Percentiles rank a stretch among this genome's conserved stretches.
Evolutionary conservation across 768 basidiomycete species (phyloP).

Genomic region (Pleurotus tuoliensis): DNA sequence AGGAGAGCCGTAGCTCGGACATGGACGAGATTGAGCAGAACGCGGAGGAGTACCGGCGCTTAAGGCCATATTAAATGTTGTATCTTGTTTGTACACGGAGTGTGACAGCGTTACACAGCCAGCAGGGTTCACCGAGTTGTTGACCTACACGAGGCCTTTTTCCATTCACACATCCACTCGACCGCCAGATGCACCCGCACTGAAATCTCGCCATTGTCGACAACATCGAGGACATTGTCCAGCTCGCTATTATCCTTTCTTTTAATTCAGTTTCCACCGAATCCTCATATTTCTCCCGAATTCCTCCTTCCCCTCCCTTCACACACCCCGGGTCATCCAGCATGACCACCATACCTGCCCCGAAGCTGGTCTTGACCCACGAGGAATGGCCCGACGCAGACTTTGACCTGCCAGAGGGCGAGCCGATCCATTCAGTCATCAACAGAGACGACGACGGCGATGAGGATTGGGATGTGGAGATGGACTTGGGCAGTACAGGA

Average conservation of each 20-base stretch:
- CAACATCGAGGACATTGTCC: background rate
- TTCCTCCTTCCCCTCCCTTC: constrained; percentile 18
- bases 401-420: constrained; percentile 79
- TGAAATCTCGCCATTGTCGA: constrained; percentile 5
- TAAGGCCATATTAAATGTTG: constrained; percentile 56
- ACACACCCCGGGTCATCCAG: constrained; percentile 15
- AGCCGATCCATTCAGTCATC: constrained; percentile 56
- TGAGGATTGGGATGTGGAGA: constrained; percentile 80
- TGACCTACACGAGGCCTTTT: constrained; percentile 26
- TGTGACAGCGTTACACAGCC: constrained; percentile 4
- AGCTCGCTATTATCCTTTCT: constrained; percentile 6
- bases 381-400: constrained; percentile 89
- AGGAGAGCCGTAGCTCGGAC: constrained; percentile 18
- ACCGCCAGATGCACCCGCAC: constrained; percentile 5
- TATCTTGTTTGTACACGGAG: constrained; percentile 20
- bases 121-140: constrained; percentile 8
- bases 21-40: constrained; percentile 58
- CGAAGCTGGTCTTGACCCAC: constrained; percentile 44
- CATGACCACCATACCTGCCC: constrained; percentile 63
- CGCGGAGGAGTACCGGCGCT: constrained; percentile 52
- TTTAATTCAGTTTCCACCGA: background rate
- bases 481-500: constrained; percentile 60
- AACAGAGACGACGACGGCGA: constrained; percentile 62
- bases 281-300: constrained; percentile 13
- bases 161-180: background rate